These are phyloP conservation scores for Trifolium dubium DNA, from an alignment of 306 rosid genomes.

Conservation along the genomic window DNA sequence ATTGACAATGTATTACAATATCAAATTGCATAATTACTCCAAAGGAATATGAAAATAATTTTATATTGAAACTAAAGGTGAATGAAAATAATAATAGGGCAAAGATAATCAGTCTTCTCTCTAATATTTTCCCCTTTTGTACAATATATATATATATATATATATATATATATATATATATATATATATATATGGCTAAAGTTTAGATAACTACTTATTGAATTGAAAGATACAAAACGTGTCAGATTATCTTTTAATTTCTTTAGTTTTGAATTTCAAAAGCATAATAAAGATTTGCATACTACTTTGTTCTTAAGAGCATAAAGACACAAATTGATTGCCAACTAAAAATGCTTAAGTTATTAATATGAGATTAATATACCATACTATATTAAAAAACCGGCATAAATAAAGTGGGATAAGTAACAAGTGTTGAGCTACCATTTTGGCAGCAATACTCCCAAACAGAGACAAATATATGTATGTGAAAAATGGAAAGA, in stretches of 20 bases:
- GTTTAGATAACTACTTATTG: neutral
- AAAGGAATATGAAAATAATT: no score
- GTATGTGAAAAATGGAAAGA: slow-evolving; percentile 28
- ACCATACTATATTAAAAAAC: neutral
- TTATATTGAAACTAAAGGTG: no score
- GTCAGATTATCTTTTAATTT: slow-evolving; percentile 15
- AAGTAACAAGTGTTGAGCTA: slow-evolving; percentile 51
- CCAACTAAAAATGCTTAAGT: slow-evolving; percentile 39
- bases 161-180: no score
- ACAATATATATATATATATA: no score
- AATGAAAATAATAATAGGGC: no score
- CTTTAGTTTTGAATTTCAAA: slow-evolving; percentile 24
- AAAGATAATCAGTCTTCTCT: neutral
- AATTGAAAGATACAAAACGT: slow-evolving; percentile 42
- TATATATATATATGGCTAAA: no score
- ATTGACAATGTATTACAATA: no score
- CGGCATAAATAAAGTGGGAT: slow-evolving; percentile 41
- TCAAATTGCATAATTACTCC: no score
- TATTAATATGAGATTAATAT: slow-evolving; percentile 31
- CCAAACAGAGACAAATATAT: slow-evolving; percentile 18
- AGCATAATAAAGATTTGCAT: slow-evolving; percentile 32
- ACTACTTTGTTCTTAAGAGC: slow-evolving; percentile 39
- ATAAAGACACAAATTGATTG: slow-evolving; percentile 44
- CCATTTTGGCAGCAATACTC: slow-evolving; percentile 54
- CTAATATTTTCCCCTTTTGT: neutral